Conservation (phyloP, 345 rosid genomes). For the Raphanus raphanistrum region DNA sequence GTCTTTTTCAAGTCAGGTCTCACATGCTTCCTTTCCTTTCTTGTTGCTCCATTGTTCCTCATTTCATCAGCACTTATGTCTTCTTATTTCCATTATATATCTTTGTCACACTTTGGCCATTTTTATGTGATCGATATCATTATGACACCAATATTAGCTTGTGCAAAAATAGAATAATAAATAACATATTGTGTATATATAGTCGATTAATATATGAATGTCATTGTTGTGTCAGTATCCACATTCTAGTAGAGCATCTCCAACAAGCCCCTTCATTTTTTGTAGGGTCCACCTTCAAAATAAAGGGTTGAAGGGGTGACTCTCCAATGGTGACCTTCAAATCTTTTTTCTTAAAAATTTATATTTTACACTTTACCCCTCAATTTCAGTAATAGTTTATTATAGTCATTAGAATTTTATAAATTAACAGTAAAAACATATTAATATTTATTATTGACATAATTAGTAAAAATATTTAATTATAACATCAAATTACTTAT, state of each 20-base stretch:
- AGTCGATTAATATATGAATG: neutral
- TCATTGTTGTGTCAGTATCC: neutral
- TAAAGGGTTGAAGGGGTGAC: too few relatives aligned
- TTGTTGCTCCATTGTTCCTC: conserved; percentile 41
- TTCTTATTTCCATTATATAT: conserved; percentile 30
- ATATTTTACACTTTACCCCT: too few relatives aligned
- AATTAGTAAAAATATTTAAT: too few relatives aligned
- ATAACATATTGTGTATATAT: neutral
- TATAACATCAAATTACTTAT: too few relatives aligned
- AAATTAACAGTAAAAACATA: too few relatives aligned
- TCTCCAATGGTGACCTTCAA: too few relatives aligned
- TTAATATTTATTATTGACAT: too few relatives aligned
- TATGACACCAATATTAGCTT: conserved; percentile 2
- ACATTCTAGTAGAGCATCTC: neutral
- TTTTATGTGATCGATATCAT: neutral
- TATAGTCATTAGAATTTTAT: too few relatives aligned
- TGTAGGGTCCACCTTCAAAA: too few relatives aligned
- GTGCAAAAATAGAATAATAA: neutral
- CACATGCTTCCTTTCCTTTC: conserved; percentile 39
- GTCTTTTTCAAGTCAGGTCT: conserved; percentile 28
- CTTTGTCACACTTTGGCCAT: conserved; percentile 26
- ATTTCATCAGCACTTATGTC: conserved; percentile 33
- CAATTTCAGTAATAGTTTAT: too few relatives aligned
- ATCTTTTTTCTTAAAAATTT: too few relatives aligned
- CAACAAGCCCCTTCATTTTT: too few relatives aligned